Conservation (phyloP, 148 eudicot genomes). For the Camellia granthamiana region DNA sequence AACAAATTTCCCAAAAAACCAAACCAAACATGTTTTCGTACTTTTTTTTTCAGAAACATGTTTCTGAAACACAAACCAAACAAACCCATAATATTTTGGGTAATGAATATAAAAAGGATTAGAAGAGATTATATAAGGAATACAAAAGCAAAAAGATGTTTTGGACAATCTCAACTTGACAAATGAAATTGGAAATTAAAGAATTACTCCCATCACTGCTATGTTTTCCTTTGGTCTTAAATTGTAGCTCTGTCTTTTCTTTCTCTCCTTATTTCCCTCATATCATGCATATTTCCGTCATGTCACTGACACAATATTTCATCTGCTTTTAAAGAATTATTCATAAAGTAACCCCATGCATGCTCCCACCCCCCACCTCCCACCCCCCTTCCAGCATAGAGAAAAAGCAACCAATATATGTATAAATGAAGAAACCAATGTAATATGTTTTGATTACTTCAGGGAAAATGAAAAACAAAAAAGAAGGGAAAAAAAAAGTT, state of each 20-base stretch:
- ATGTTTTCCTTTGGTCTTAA: too few relatives aligned
- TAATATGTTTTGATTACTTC: not conserved
- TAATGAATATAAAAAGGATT: not conserved
- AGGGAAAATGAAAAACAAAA: not conserved
- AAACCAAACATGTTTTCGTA: too few relatives aligned
- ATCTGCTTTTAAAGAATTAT: not conserved
- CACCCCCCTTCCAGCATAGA: too few relatives aligned
- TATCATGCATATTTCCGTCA: not conserved
- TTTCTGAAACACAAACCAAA: too few relatives aligned
- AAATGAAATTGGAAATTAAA: too few relatives aligned
- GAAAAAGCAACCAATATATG: too few relatives aligned
- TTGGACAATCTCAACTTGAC: not conserved
- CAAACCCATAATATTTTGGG: not conserved
- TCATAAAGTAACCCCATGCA: not conserved
- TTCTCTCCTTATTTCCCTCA: not conserved
- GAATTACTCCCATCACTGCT: too few relatives aligned
- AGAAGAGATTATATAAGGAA: not conserved
- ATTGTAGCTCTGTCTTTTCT: not conserved
- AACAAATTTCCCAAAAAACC: too few relatives aligned
- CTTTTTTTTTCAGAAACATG: too few relatives aligned
- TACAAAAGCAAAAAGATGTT: not conserved
- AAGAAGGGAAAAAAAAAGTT: not conserved
- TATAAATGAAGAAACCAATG: not conserved
- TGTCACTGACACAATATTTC: not conserved
- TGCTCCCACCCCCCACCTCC: not conserved